Evolutionary conservation across 2,329 filamentous ascomycete genomes (phyloP), one percentile per base, ranked within the genome.

Genomic region (Apiospora koreana): DNA sequence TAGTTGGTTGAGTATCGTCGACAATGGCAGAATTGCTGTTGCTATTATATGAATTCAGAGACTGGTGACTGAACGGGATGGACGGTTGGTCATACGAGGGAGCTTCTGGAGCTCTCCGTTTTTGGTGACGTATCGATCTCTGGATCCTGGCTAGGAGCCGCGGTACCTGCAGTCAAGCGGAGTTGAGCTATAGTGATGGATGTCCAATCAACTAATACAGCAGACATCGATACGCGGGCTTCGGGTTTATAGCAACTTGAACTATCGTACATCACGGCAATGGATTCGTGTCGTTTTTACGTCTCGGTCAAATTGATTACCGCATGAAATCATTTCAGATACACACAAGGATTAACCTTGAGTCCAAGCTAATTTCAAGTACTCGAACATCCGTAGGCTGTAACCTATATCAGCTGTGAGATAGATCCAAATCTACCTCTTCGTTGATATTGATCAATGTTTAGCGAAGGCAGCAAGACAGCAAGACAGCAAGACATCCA

Each of bases 111-210:
- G 54, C 54, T 62, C 8, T 38, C 28, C 3, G 54, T 38, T 62
- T 38, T 62, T 3, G 54, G 38, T 62, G 54, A 62, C 54, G 54
- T 62, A 62, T 38, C 18, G 54, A 12, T 54, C 16, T 6, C 14
- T 31, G 25, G 50, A 31, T 14, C 54, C 54, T 62, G 31, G 54
- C 54, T 38, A 38, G 14, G 9, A 62, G 54, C 54, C 54, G 28
- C 54, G 54, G 54, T 62, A 62, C 54, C 54, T 62, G 54, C 31
- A 62, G 54, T 38, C 31, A 38, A 62, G 54, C 54, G 54, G 54
- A 62, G 54, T 21, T 38, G 54, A 18, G 21, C 31, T 62, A 62
- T 62, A 4, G 9, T 48, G 9, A 62, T 62, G n/a, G 6, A 62
- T 38, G 21, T 62, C 54, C 54, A 62, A 62, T 62, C 54, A 62